Evolutionary conservation across 192 early-diverging fungal species (phyloP).

Genomic region (Umbelopsis ramanniana): DNA sequence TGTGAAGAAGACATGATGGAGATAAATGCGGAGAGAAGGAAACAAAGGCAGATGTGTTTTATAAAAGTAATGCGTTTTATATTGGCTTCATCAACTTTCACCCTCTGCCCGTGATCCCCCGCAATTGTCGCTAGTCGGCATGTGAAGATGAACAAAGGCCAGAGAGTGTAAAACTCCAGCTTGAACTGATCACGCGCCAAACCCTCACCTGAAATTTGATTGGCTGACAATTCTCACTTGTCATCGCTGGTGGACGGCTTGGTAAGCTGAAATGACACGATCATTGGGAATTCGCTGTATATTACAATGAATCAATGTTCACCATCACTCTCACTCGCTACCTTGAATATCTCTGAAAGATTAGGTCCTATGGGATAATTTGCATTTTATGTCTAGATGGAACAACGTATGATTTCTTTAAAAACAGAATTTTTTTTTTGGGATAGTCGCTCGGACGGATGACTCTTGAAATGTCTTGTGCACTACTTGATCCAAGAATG

Average conservation of each 20-base stretch:
- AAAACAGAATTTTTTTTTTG: too few relatives aligned
- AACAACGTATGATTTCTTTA: too few relatives aligned
- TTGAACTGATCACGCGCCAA: constrained; percentile 7
- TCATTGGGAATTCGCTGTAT: too few relatives aligned
- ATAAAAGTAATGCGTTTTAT: neutral
- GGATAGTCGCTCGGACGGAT: too few relatives aligned
- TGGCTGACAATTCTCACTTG: constrained; percentile 2
- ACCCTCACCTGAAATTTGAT: neutral
- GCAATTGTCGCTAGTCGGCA: constrained; percentile 7
- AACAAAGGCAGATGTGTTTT: constrained; percentile 1
- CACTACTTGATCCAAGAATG: too few relatives aligned
- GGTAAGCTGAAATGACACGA: constrained; percentile 7
- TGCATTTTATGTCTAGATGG: too few relatives aligned
- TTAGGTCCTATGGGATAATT: too few relatives aligned
- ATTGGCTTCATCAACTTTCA: constrained; percentile 8
- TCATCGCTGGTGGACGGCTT: neutral
- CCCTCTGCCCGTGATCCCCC: constrained; percentile 19
- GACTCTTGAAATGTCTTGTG: too few relatives aligned
- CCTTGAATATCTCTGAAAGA: too few relatives aligned
- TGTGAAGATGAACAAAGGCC: constrained; percentile 23
- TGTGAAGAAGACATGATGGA: constrained; percentile 41
- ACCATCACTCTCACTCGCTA: too few relatives aligned
- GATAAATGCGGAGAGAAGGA: neutral
- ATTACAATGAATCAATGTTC: too few relatives aligned
- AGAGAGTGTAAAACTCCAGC: neutral